A percentile compares a stretch with the other conserved stretches of the same genome.
These are phyloP conservation scores for Aspergillus pseudotamarii DNA, from an alignment of 2,329 filamentous ascomycete genomes.

Conservation along the genomic window DNA sequence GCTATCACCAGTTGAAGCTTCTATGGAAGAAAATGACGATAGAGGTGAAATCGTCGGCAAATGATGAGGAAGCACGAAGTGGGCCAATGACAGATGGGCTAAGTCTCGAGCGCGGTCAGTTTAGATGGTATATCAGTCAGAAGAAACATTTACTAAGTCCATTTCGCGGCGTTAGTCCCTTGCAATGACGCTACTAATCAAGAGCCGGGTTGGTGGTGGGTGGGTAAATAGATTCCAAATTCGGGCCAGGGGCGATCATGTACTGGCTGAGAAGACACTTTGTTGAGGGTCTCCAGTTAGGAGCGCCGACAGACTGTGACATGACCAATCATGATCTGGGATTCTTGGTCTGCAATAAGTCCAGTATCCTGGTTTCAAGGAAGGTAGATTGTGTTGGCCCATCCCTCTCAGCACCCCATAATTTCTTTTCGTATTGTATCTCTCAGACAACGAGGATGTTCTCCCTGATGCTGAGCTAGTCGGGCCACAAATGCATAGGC, in stretches of 20 bases:
- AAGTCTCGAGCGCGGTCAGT: neutral
- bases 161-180: neutral
- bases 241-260: slow-evolving; percentile 1
- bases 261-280: neutral
- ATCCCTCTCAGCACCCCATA: neutral
- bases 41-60: neutral
- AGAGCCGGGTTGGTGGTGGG: neutral
- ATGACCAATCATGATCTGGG: neutral
- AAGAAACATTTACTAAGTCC: neutral
- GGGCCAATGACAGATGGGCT: neutral
- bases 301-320: neutral
- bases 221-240: slow-evolving; percentile 3
- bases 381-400: neutral
- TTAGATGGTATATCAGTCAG: neutral
- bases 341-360: neutral
- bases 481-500: neutral
- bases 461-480: neutral
- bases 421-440: neutral
- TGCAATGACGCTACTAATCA: neutral
- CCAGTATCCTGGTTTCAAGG: neutral
- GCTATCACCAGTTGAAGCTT: neutral
- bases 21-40: neutral
- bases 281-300: neutral
- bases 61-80: neutral
- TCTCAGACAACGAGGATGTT: neutral